Conservation (phyloP, 2,329 filamentous ascomycete species). For the Grosmannia penicillata region DNA sequence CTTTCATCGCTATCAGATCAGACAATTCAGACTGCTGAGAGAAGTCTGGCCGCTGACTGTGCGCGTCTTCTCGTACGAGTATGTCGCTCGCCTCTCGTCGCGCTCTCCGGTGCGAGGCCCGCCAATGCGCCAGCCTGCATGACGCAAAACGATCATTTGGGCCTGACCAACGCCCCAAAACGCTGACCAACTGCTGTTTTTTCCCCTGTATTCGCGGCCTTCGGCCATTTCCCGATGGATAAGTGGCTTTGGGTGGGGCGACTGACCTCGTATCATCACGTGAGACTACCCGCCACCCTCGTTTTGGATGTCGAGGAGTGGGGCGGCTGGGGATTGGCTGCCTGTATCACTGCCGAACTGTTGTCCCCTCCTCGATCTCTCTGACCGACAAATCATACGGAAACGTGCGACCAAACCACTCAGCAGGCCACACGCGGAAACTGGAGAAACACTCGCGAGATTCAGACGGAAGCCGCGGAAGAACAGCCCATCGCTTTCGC, state of each 20-base stretch:
- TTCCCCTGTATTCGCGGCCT: too few relatives aligned
- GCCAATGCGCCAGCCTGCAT: too few relatives aligned
- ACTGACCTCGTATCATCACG: not conserved
- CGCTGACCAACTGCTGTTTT: too few relatives aligned
- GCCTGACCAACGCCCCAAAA: too few relatives aligned
- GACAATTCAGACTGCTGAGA: too few relatives aligned
- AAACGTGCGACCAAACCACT: not conserved
- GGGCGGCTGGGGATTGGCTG: not conserved
- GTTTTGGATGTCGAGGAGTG: not conserved
- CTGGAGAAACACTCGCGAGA: not conserved
- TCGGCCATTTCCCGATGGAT: too few relatives aligned
- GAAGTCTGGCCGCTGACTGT: too few relatives aligned
- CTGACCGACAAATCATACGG: constrained; percentile 5
- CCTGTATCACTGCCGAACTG: not conserved
- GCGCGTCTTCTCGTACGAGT: too few relatives aligned
- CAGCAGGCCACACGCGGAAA: not conserved
- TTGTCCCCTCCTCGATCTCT: not conserved
- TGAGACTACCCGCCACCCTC: not conserved
- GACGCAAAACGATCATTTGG: too few relatives aligned
- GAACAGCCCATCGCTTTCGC: not conserved
- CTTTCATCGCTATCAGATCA: too few relatives aligned
- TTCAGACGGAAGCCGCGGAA: not conserved
- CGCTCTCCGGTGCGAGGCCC: too few relatives aligned
- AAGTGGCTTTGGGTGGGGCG: not conserved
- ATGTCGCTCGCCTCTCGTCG: too few relatives aligned